Evolutionary conservation across 345 rosid genomes (phyloP).

Genomic region (Camelina neglecta): DNA sequence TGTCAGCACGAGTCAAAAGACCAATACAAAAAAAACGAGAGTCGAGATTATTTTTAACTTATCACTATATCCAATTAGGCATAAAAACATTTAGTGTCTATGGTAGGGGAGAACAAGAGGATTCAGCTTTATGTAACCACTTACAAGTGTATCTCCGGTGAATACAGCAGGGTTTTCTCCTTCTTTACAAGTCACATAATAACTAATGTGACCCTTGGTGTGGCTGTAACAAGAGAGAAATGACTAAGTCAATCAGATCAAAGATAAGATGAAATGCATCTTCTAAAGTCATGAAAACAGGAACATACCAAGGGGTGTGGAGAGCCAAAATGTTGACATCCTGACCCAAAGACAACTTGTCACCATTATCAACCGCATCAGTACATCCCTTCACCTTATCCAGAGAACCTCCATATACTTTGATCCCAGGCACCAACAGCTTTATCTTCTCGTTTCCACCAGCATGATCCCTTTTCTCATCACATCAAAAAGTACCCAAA

Average conservation of each 20-base stretch:
- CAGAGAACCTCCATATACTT: constrained; percentile 86
- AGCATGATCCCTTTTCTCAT: constrained; percentile 78
- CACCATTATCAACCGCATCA: constrained; percentile 70
- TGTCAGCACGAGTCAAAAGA: background rate
- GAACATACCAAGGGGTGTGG: constrained; percentile 82
- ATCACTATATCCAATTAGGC: background rate
- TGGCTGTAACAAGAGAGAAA: constrained; percentile 54
- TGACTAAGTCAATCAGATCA: background rate
- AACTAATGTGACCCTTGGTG: constrained; percentile 91
- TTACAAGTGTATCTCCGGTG: constrained; percentile 91
- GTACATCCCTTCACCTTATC: constrained; percentile 86
- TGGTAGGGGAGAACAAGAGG: constrained; percentile 1
- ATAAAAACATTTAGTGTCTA: background rate
- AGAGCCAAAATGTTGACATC: constrained; percentile 65
- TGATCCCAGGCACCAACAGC: constrained; percentile 72
- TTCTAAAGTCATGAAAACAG: background rate
- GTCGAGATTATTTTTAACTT: background rate
- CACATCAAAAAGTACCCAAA: background rate
- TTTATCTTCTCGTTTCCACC: constrained; percentile 88
- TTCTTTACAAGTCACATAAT: constrained; percentile 67
- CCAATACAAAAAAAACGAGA: background rate
- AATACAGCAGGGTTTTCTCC: constrained; percentile 77
- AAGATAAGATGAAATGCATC: background rate
- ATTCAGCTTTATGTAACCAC: constrained; percentile 31
- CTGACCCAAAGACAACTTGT: constrained; percentile 62